Base-by-base conservation (phyloP, 1,284 basidiomycete genomes). In the Ceratobasidium papillatum region DNA sequence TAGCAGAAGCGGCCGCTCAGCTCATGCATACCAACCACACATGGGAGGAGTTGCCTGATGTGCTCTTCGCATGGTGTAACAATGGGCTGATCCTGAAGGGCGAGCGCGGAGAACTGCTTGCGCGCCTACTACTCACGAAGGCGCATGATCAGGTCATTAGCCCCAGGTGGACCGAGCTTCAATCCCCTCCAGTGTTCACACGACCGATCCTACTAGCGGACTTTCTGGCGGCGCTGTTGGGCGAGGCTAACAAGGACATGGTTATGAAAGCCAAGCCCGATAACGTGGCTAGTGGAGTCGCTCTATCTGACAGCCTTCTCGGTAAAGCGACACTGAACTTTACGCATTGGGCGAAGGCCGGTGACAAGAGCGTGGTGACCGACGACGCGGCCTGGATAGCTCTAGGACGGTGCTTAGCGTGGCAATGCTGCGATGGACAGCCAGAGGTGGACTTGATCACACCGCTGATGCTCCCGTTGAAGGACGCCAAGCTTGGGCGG, bases 1-100 rank as follows among this genome's bases (percentile, higher is more conserved):
- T 78, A 1, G 75, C 75, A n/a, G 77, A 78, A 58, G 78, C 77
- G 47, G 78, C 77, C n/a, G 75, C 73, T 7, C 73, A 62, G 49
- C 49, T 68, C 11, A 66, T 73, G 52, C 22, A 73, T 38, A 32
- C 7, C 5, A 52, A 65, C 62, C 4, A 38, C 4, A 9, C 8
- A 2, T 27, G 12, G 17, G 43, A n/a, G 8, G 30, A 38, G 2
- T 19, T 27, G 27, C 45, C 49, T 1, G 19, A 11, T 4, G 14
- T 49, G 8, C 22, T 66, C 7, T 36, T 45, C n/a, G 30, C 36
- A 30, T 25, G 32, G 27, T 36, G 45, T 30, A 36, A 51, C 11
- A 52, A 38, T 7, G 64, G 64, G 2, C n/a, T 66, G 14, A 58
- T 58, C 30, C 25, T 5, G n/a, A 58, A 47, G 17, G 64, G 64